These are phyloP conservation scores for Apiospora pterosperma DNA, from an alignment of 2,329 filamentous ascomycete genomes.

Conservation along the genomic window DNA sequence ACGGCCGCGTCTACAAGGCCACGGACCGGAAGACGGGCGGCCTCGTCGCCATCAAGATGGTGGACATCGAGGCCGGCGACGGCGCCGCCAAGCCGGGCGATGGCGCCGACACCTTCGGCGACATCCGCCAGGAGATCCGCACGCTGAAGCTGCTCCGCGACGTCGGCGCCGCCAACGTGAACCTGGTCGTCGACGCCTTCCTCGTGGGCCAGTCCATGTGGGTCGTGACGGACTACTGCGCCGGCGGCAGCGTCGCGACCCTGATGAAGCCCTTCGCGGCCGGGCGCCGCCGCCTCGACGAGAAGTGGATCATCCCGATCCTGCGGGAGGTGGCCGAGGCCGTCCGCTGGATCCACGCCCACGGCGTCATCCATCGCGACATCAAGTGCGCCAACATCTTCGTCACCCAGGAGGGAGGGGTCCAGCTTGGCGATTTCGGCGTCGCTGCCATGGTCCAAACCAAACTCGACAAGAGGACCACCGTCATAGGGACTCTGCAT, in stretches of 20 bases:
- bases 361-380: slow-evolving; percentile 68
- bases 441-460: slow-evolving; percentile 76
- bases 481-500: slow-evolving; percentile 77
- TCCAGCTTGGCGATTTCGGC: slow-evolving; percentile 83
- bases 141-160: slow-evolving; percentile 71
- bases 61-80: slow-evolving; percentile 78
- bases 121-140: slow-evolving; percentile 66
- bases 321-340: slow-evolving; percentile 64
- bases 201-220: slow-evolving; percentile 77
- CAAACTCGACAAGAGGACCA: slow-evolving; percentile 72
- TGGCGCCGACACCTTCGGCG: slow-evolving; percentile 63
- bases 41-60: slow-evolving; percentile 76
- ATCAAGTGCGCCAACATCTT: slow-evolving; percentile 78
- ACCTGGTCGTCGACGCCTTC: slow-evolving; percentile 75
- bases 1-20: slow-evolving; percentile 71
- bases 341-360: slow-evolving; percentile 63
- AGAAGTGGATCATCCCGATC: slow-evolving; percentile 69
- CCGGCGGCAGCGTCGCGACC: slow-evolving; percentile 76
- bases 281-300: slow-evolving; percentile 50
- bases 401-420: slow-evolving; percentile 70
- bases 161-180: slow-evolving; percentile 74
- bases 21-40: slow-evolving; percentile 41
- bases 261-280: slow-evolving; percentile 64
- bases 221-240: slow-evolving; percentile 86
- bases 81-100: slow-evolving; percentile 59